Base-by-base conservation (phyloP, 257 asterid genomes). In the Petunia axillaris region DNA sequence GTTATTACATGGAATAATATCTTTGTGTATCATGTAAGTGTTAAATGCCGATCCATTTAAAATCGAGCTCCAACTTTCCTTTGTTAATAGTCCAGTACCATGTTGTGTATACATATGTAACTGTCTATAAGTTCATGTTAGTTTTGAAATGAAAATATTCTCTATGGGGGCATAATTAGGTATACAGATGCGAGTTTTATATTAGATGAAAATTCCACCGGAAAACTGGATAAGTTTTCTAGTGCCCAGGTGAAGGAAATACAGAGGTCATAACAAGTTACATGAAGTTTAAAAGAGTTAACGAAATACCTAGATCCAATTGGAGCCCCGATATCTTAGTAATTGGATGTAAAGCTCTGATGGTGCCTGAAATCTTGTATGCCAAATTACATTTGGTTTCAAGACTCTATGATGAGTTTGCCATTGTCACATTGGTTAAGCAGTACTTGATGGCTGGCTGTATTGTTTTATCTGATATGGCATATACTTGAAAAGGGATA, bases 401-500 rank as follows among this genome's bases (percentile, higher is more conserved):
- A 52, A 52, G 57, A 15, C 15, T 52, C 57, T 52, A 52, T 10
- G 57, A 52, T 52, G 57, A 10, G 15, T 52, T 52, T 15, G 11
- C 14, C 57, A 52, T 2, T 2, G 57, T 3, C 15, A 52, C 57
- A 52, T 52, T 52, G 57, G 57, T 52, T 52, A 52, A 52, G 57
- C 57, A 52, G 3, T 52, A 52, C 57, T 52, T 3, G 15, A 15
- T 25, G 25, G 25, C 25, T 25, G 57, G 1, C 57, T 52, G 14
- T 10, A 52, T 52, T 52, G 57, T 52, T 25, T 10, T 52, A 52
- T 52, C 3, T 52, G 57, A 52, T 52, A 52, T 52, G 13, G 63
- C 52, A 36, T 73, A 36, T 9, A 71, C 62, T 50, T 35, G 6
- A 71, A 52, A 73, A 73, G 77, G 35, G 50, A 73, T 13, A 50